Evolutionary conservation across 352 stramenopile species (phyloP).

Genomic region (Globisporangium ultimum): DNA sequence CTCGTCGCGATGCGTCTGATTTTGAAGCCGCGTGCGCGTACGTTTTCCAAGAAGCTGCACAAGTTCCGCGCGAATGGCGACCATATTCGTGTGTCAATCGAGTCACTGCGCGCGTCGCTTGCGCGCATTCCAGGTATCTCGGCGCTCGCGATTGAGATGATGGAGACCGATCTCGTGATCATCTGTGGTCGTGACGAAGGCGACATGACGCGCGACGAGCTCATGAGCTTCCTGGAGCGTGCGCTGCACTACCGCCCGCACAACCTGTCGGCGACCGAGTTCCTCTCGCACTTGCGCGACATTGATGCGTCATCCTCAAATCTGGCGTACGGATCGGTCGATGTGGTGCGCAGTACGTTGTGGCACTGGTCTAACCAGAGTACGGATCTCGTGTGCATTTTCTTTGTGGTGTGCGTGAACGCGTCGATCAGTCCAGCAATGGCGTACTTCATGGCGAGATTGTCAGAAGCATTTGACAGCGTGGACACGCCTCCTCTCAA

Average conservation of each 20-base stretch:
- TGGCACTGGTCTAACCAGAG: slow-evolving; percentile 87
- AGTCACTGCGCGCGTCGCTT: slow-evolving; percentile 74
- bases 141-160: slow-evolving; percentile 83
- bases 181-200: slow-evolving; percentile 83
- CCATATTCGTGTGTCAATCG: slow-evolving; percentile 84
- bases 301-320: slow-evolving; percentile 80
- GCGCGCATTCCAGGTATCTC: slow-evolving; percentile 80
- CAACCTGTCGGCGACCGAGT: slow-evolving; percentile 76
- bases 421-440: slow-evolving; percentile 75
- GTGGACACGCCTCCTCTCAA: slow-evolving; percentile 32
- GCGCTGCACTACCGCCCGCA: slow-evolving; percentile 75
- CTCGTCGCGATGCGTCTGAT: slow-evolving; percentile 74
- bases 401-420: slow-evolving; percentile 83
- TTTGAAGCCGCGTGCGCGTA: slow-evolving; percentile 77
- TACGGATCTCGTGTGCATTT: slow-evolving; percentile 61
- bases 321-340: slow-evolving; percentile 65
- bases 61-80: slow-evolving; percentile 84
- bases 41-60: slow-evolving; percentile 88
- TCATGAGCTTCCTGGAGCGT: slow-evolving; percentile 85
- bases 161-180: slow-evolving; percentile 87
- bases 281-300: slow-evolving; percentile 76
- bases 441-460: slow-evolving; percentile 65
- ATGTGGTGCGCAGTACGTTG: slow-evolving; percentile 78
- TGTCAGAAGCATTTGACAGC: slow-evolving; percentile 74
- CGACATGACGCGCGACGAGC: slow-evolving; percentile 82